Conservation (phyloP, 495 filamentous ascomycete genomes). For the Collariella sp. region DNA sequence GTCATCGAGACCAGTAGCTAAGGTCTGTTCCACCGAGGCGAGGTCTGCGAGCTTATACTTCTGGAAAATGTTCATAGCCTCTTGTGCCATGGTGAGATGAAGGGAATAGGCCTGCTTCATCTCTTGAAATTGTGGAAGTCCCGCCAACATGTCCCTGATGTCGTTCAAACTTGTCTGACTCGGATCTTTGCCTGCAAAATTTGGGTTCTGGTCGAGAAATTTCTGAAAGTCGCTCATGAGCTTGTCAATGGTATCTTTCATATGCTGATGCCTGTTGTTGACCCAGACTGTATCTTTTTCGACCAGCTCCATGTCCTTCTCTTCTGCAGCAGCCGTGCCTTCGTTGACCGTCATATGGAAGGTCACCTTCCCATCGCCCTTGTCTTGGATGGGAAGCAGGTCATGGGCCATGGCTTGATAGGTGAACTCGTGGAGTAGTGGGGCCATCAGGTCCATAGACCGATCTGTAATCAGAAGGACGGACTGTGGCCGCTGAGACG, state of each 20-base stretch:
- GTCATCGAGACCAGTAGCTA: conserved; percentile 90
- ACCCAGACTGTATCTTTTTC: conserved; percentile 93
- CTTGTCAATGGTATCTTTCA: conserved; percentile 95
- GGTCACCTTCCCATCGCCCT: conserved; percentile 62
- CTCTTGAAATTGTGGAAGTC: conserved; percentile 85
- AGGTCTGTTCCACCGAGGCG: conserved; percentile 71
- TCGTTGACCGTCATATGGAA: conserved; percentile 74
- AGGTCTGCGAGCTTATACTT: conserved; percentile 75
- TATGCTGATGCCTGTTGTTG: conserved; percentile 84
- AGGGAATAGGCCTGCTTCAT: conserved; percentile 93
- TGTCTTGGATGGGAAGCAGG: conserved; percentile 73
- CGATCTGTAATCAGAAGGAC: conserved; percentile 82
- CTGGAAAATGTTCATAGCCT: conserved; percentile 90
- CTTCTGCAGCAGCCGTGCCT: conserved; percentile 53
- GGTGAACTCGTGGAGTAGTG: conserved; percentile 90
- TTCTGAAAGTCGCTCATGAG: conserved; percentile 85
- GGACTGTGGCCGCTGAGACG: conserved; percentile 68
- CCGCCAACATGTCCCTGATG: conserved; percentile 95
- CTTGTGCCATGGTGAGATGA: conserved; percentile 95
- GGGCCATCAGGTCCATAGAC: conserved; percentile 82
- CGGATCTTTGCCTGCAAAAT: conserved; percentile 67
- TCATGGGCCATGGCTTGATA: conserved; percentile 98
- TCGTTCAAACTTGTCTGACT: conserved; percentile 71
- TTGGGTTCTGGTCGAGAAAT: conserved; percentile 86
- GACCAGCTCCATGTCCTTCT: conserved; percentile 81